phyloP scores from a whole-genome alignment of 768 basidiomycete species.

The Tricholoma terreum region DNA sequence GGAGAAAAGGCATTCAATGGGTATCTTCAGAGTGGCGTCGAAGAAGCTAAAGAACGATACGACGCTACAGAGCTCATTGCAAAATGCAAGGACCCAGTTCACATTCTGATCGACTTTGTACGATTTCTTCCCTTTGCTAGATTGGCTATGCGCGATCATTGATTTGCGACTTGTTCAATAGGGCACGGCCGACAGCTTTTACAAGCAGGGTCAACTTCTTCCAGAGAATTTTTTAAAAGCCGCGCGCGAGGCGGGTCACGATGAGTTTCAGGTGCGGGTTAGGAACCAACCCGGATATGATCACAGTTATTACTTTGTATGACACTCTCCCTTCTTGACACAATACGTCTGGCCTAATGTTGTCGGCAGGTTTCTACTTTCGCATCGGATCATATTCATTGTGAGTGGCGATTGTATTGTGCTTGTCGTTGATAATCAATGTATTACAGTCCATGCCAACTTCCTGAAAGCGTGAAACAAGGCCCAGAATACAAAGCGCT shows the following conservation, averaged over 20 bases:
- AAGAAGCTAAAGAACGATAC: conserved; percentile 70
- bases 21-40: conserved; percentile 73
- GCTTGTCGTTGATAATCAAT: conserved; percentile 1
- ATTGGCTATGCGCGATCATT: not conserved
- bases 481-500: conserved; percentile 1
- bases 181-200: conserved; percentile 83
- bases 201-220: conserved; percentile 81
- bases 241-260: conserved; percentile 68
- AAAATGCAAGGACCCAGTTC: conserved; percentile 57
- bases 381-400: conserved; percentile 84
- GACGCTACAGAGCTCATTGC: conserved; percentile 86
- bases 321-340: conserved; percentile 9
- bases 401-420: conserved; percentile 42
- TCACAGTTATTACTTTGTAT: conserved; percentile 84
- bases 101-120: conserved; percentile 86
- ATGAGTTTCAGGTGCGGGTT: conserved; percentile 73
- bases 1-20: conserved; percentile 88
- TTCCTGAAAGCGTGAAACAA: conserved; percentile 66
- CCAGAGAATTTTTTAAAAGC: conserved; percentile 87
- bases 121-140: conserved; percentile 21
- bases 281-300: conserved; percentile 83
- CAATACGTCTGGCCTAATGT: not conserved
- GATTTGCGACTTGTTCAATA: conserved; percentile 22
- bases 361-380: conserved; percentile 78
- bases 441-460: conserved; percentile 74